Evolutionary conservation across 1,284 basidiomycete genomes (phyloP), one percentile per base, ranked within the genome.

Genomic region (Marasmius tenuissimus): DNA sequence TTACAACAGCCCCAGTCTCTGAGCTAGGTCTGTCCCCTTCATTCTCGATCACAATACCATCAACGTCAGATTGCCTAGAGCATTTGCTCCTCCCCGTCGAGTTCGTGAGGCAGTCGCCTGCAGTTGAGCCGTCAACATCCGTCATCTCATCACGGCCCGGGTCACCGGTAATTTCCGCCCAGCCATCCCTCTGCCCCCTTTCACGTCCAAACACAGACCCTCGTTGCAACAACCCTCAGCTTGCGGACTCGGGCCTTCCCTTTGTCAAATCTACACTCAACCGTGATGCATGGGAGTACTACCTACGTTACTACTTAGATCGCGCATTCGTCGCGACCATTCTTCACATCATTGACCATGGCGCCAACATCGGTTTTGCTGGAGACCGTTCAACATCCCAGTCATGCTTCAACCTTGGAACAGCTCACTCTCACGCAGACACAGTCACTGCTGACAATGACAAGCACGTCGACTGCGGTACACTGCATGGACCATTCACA

Each of bases 401-500:
- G 14, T 18, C 18, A 34, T 34, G 37, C 12, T 10, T 9, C 10
- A 39, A 39, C 20, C 16, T 33, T 8, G 11, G 10, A 34, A 8
- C 16, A 20, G 39, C 39, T 40, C 16, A 9, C 9, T 9, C 9
- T 40, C 16, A 40, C 16, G 9, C 39, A 40, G 58, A 54, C 0
- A 59, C 65, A 27, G 64, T 69, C 10, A 57, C 63, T 35, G 33
- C 51, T 3, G 60, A 64, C 6, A 64, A 71, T 33, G 8, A 34
- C 1, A 55, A 57, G 0, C 61, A 66, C 20, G 12, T 71, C 3
- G 5, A 48, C 9, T 58, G 64, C 16, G 58, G 63, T 1, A 70
- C 63, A 18, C 59, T 64, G 4, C 58, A 52, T 7, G 72, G 75
- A 2, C 75, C 73, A 1, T 76, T 75, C 58, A 4, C 59, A 9